Conservation (phyloP, 2,329 filamentous ascomycete genomes). For the Trichothecium roseum region DNA sequence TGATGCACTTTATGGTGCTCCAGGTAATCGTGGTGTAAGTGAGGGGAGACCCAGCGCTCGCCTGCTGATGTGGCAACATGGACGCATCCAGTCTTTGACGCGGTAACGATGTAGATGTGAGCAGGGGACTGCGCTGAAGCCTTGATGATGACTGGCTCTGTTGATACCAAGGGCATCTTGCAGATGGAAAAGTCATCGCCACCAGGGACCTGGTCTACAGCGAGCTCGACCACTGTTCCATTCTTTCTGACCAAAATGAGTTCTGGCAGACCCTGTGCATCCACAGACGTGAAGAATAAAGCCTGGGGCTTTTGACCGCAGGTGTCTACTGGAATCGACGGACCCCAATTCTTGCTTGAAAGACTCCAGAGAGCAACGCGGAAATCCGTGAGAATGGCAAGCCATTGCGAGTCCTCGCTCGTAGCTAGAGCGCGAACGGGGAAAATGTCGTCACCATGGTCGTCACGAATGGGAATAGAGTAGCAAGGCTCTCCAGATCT, state of each 20-base stretch:
- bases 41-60: constrained; percentile 36
- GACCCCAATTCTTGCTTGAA: constrained; percentile 42
- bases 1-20: constrained; percentile 40
- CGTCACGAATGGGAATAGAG: constrained; percentile 27
- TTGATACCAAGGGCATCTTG: constrained; percentile 40
- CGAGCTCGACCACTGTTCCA: constrained; percentile 51
- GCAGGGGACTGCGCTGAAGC: constrained; percentile 17
- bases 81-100: constrained; percentile 34
- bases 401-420: constrained; percentile 52
- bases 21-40: constrained; percentile 10
- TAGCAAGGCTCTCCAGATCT: constrained; percentile 32
- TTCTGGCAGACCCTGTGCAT: constrained; percentile 24
- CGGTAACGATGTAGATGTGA: constrained; percentile 25
- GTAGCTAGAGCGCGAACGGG: constrained; percentile 54
- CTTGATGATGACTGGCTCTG: constrained; percentile 33
- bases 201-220: constrained; percentile 28
- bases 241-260: constrained; percentile 55
- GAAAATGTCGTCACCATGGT: constrained; percentile 35
- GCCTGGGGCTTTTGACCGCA: constrained; percentile 46
- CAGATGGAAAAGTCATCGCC: constrained; percentile 35
- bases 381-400: constrained; percentile 53
- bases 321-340: constrained; percentile 39
- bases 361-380: constrained; percentile 56
- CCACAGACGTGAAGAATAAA: constrained; percentile 50
- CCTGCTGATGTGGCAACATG: constrained; percentile 30